phyloP scores from a whole-genome alignment of 768 basidiomycete species.

The Guyanaporus albipodus region DNA sequence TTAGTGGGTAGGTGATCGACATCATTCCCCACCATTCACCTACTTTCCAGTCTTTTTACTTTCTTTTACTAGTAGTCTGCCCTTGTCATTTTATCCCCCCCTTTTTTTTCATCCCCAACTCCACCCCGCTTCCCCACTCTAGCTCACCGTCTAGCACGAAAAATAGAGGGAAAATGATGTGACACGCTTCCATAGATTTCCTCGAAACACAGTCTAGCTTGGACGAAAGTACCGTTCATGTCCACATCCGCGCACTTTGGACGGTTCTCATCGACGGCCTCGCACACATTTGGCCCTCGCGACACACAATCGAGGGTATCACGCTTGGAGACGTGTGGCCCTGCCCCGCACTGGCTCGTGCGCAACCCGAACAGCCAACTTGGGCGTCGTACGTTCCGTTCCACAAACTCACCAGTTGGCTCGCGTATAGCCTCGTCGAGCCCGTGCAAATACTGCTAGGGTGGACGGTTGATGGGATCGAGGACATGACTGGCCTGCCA shows the following conservation, averaged over 20 bases:
- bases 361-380: conserved; percentile 35
- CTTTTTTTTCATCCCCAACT: not conserved
- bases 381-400: conserved; percentile 81
- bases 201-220: conserved; percentile 52
- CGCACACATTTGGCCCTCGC: conserved; percentile 83
- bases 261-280: conserved; percentile 75
- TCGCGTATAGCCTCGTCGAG: conserved; percentile 85
- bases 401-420: conserved; percentile 95
- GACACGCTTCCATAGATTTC: conserved; percentile 47
- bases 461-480: conserved; percentile 79
- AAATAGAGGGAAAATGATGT: not conserved
- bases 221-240: conserved; percentile 37
- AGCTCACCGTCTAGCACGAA: not conserved
- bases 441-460: conserved; percentile 71
- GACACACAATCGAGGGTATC: conserved; percentile 61
- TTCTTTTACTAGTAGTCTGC: too few relatives aligned
- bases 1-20: conserved; percentile 69
- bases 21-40: too few relatives aligned
- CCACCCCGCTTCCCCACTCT: not conserved
- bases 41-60: too few relatives aligned
- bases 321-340: conserved; percentile 94
- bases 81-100: not conserved
- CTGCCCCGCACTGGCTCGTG: conserved; percentile 52
- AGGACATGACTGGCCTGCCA: conserved; percentile 88
- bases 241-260: conserved; percentile 82